Conservation (phyloP, 2,329 filamentous ascomycete species). For the Aspergillus awamori region DNA sequence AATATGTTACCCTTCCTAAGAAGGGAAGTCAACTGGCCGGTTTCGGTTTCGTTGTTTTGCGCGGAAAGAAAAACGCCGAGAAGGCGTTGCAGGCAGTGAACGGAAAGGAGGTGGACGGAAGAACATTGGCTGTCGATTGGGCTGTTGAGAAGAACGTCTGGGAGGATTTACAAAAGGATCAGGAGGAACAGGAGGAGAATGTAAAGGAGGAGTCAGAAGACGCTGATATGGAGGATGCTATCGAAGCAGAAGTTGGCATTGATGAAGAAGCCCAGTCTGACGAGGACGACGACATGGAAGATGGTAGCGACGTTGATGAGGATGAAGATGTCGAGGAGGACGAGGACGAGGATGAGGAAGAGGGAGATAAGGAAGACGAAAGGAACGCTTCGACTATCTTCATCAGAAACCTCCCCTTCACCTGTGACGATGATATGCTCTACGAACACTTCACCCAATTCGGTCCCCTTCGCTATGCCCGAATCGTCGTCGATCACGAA, state of each 20-base stretch:
- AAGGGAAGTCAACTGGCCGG: conserved; percentile 72
- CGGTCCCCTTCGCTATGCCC: conserved; percentile 84
- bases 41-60: conserved; percentile 89
- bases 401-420: conserved; percentile 91
- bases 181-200: conserved; percentile 28
- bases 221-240: conserved; percentile 60
- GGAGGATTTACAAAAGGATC: conserved; percentile 64
- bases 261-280: conserved; percentile 3
- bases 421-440: conserved; percentile 77
- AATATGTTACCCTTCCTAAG: conserved; percentile 81
- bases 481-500: conserved; percentile 82
- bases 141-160: conserved; percentile 89
- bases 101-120: conserved; percentile 84
- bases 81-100: conserved; percentile 83
- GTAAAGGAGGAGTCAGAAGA: conserved; percentile 48
- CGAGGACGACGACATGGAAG: conserved; percentile 41
- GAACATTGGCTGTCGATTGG: conserved; percentile 92
- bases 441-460: conserved; percentile 87
- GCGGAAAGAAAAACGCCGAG: conserved; percentile 87
- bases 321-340: conserved; percentile 45
- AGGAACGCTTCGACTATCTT: conserved; percentile 78
- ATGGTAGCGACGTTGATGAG: conserved; percentile 43
- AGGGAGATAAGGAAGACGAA: conserved; percentile 52
- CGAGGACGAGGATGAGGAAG: conserved; percentile 48
- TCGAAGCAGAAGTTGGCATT: conserved; percentile 44